Conservation (phyloP, 495 filamentous ascomycete species). For the Astrothelium subdiscretum region DNA sequence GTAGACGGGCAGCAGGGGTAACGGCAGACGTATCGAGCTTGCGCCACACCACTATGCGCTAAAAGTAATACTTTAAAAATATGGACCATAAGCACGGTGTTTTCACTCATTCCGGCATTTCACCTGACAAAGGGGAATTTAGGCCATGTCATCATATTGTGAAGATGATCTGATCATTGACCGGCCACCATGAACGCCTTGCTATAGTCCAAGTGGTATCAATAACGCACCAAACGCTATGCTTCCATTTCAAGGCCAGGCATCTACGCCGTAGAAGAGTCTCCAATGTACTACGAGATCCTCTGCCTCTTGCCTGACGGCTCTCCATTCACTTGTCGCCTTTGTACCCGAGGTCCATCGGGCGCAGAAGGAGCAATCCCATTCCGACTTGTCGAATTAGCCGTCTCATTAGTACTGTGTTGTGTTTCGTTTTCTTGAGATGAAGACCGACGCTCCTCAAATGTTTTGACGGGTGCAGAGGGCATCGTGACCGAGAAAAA, state of each 20-base stretch:
- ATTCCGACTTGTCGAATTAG: background rate
- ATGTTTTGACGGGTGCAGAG: background rate
- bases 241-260: background rate
- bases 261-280: background rate
- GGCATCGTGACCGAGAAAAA: slow-evolving; percentile 17
- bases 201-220: background rate
- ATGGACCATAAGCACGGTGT: no score
- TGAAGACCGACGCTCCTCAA: background rate
- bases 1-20: no score
- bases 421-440: background rate
- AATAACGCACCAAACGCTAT: background rate
- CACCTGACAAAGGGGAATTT: no score
- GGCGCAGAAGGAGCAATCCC: slow-evolving; percentile 10
- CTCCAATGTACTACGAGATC: background rate
- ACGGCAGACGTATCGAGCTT: no score
- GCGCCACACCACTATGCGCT: no score
- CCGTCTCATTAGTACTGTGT: background rate
- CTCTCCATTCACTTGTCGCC: slow-evolving; percentile 6
- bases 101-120: no score
- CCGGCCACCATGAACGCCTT: background rate
- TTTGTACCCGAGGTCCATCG: slow-evolving; percentile 3
- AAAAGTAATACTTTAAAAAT: no score
- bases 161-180: no score
- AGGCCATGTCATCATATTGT: no score
- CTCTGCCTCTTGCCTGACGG: slow-evolving; percentile 16